These are phyloP conservation scores for Podospora tetraspora DNA, from an alignment of 495 filamentous ascomycete genomes.

Conservation along the genomic window DNA sequence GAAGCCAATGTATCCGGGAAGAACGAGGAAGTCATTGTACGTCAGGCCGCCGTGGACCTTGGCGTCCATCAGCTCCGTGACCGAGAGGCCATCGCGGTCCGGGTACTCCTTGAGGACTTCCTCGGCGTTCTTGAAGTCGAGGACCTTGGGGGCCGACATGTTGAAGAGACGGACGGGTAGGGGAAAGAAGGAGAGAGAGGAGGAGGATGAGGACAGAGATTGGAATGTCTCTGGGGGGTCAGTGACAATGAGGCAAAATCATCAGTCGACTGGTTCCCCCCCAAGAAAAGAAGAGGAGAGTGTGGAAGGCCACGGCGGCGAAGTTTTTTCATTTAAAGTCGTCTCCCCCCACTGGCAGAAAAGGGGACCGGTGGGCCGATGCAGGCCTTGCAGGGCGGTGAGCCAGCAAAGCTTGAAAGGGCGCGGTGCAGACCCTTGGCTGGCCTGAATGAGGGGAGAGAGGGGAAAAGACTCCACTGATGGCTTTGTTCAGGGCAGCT, in stretches of 20 bases:
- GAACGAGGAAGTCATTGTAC: slow-evolving; percentile 58
- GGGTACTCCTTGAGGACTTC: slow-evolving; percentile 73
- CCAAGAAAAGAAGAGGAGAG: slow-evolving; percentile 30
- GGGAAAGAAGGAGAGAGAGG: slow-evolving; percentile 5
- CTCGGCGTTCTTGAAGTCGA: slow-evolving; percentile 59
- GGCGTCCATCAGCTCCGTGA: slow-evolving; percentile 77
- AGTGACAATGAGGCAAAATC: slow-evolving; percentile 25
- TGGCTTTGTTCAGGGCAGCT: not conserved
- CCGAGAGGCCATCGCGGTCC: slow-evolving; percentile 75
- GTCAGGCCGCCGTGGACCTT: slow-evolving; percentile 85
- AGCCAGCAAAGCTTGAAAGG: not conserved
- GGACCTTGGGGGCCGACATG: slow-evolving; percentile 30
- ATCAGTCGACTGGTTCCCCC: slow-evolving; percentile 34
- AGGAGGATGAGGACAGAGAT: slow-evolving; percentile 4
- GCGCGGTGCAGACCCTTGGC: not conserved
- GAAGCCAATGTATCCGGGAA: slow-evolving; percentile 65
- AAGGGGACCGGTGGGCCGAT: slow-evolving; percentile 12
- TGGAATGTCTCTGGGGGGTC: slow-evolving; percentile 22
- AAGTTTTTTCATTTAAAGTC: slow-evolving; percentile 26
- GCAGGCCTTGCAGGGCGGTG: slow-evolving; percentile 24
- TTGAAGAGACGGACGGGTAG: slow-evolving; percentile 33
- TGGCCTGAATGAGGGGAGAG: not conserved
- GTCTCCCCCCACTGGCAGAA: slow-evolving; percentile 9
- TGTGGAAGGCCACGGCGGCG: slow-evolving; percentile 13
- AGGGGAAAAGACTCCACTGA: not conserved